Percentiles rank a stretch among this genome's conserved stretches.
Evolutionary conservation across 805 yeast species (phyloP).

Genomic region (Candida adriatica): DNA sequence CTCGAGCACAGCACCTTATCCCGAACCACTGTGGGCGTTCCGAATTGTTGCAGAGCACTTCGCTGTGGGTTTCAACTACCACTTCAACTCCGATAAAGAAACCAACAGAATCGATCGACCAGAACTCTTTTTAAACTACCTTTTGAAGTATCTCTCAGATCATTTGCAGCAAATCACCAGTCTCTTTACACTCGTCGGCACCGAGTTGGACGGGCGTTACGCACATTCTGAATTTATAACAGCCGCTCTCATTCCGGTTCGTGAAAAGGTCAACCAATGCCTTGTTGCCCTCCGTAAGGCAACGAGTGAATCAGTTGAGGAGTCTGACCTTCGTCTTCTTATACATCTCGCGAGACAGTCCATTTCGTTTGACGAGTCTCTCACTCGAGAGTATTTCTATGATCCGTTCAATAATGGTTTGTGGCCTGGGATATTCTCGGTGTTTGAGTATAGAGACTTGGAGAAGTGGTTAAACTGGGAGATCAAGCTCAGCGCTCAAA

Average conservation of each 20-base stretch:
- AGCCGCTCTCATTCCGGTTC: constrained; percentile 33
- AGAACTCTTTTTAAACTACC: constrained; percentile 45
- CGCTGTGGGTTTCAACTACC: constrained; percentile 44
- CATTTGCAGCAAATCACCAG: constrained; percentile 35
- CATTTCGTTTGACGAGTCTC: constrained; percentile 29
- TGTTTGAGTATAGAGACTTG: constrained; percentile 22
- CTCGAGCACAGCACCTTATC: constrained; percentile 20
- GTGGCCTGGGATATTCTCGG: constrained; percentile 25
- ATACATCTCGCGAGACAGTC: constrained; percentile 34
- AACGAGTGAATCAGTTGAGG: constrained; percentile 16
- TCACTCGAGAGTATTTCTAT: constrained; percentile 37
- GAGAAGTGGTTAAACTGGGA: constrained; percentile 45
- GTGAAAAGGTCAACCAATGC: constrained; percentile 32
- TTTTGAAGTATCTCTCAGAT: constrained; percentile 37
- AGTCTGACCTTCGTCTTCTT: constrained; percentile 17
- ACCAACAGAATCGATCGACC: constrained; percentile 42
- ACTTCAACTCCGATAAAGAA: constrained; percentile 38
- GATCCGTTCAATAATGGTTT: constrained; percentile 24
- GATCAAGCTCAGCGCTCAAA: constrained; percentile 34
- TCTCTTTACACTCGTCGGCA: constrained; percentile 30
- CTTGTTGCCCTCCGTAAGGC: constrained; percentile 18
- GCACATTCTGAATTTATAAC: constrained; percentile 34
- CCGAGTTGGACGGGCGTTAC: constrained; percentile 22
- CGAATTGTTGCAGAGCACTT: constrained; percentile 39
- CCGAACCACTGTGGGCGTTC: constrained; percentile 45